Base-by-base conservation (phyloP, 306 rosid species). In the Trichosanthes truncata region DNA sequence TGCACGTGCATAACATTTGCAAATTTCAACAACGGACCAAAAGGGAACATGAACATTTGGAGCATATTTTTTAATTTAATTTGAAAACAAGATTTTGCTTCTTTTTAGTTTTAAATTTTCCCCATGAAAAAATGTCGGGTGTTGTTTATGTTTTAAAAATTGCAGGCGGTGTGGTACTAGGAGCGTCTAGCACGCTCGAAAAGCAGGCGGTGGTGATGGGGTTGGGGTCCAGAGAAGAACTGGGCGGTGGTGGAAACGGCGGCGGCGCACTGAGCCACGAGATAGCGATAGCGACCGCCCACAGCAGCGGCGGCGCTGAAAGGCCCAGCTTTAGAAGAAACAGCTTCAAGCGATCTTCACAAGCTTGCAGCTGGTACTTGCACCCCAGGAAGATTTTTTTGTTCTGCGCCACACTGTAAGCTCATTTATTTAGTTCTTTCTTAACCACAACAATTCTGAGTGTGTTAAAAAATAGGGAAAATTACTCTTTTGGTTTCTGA, bases 371-470 rank as follows among this genome's bases (percentile, higher is more conserved):
- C 5, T 87, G 98, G 93, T 75, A 76, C 51, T 73, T 92, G 80
- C 93, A 94, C 62, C 98, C 98, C 78, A 94, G 86, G 83, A 89
- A 88, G 83, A 81, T 94, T 61, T 91, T 94, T 57, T 78, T 92
- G 80, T 74, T 90, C 80, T 94, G 93, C 83, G 98, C 98, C 85
- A 92, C 96, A 40, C 74, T 94, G 98, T 94, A 85, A 86, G 96
- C 31, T 21, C n/a, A 11, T 38, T 69, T n/a, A 5, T 40, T 69
- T 51, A 17, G 0, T 10, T 9, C 1, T 5, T 4, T 15, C 23
- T 53, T 5, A 0, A 53, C 9, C 21, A 52, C 6, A 63, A 11
- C 15, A 18, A 38, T n/a, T n/a, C n/a, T n/a, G n/a, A n/a, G n/a
- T n/a, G n/a, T n/a, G n/a, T n/a, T n/a, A n/a, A n/a, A n/a, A n/a